These are phyloP conservation scores for Guyanaporus albipodus DNA, from an alignment of 768 basidiomycete species.

Conservation along the genomic window DNA sequence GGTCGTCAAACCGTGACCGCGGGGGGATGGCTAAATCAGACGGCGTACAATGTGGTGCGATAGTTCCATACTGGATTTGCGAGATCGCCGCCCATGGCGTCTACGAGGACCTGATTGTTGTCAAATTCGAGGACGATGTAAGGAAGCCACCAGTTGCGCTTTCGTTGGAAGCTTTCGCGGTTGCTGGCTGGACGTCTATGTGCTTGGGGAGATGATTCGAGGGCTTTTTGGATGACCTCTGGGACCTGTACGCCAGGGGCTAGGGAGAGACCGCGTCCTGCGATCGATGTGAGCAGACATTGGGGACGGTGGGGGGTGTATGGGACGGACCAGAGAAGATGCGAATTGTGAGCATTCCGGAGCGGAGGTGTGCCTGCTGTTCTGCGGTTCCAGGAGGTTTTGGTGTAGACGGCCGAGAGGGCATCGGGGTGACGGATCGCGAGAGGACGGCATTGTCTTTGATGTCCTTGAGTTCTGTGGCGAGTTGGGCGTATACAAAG, in stretches of 20 bases:
- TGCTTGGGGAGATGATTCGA: conserved; percentile 56
- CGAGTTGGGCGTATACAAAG: too few relatives aligned
- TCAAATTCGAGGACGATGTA: conserved; percentile 97
- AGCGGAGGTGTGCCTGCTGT: conserved; percentile 57
- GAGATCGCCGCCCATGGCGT: conserved; percentile 94
- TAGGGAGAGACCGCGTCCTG: conserved; percentile 78
- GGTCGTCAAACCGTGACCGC: conserved; percentile 4
- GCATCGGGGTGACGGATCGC: conserved; percentile 76
- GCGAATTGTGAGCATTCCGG: conserved; percentile 91
- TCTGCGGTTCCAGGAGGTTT: conserved; percentile 51
- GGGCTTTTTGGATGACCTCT: conserved; percentile 77
- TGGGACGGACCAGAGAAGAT: conserved; percentile 79
- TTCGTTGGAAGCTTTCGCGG: conserved; percentile 89
- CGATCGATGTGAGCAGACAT: neutral
- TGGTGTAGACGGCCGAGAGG: conserved; percentile 78
- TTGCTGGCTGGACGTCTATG: conserved; percentile 60
- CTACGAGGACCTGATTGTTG: conserved; percentile 95
- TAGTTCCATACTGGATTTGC: conserved; percentile 92
- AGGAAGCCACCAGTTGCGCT: conserved; percentile 92
- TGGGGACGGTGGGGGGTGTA: conserved; percentile 13
- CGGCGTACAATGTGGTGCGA: conserved; percentile 85
- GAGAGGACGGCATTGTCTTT: conserved; percentile 70
- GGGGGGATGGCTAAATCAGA: neutral
- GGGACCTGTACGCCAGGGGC: conserved; percentile 78
- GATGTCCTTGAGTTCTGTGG: conserved; percentile 60